phyloP scores from a whole-genome alignment of 2,329 filamentous ascomycete genomes.

The Calonectria montana region DNA sequence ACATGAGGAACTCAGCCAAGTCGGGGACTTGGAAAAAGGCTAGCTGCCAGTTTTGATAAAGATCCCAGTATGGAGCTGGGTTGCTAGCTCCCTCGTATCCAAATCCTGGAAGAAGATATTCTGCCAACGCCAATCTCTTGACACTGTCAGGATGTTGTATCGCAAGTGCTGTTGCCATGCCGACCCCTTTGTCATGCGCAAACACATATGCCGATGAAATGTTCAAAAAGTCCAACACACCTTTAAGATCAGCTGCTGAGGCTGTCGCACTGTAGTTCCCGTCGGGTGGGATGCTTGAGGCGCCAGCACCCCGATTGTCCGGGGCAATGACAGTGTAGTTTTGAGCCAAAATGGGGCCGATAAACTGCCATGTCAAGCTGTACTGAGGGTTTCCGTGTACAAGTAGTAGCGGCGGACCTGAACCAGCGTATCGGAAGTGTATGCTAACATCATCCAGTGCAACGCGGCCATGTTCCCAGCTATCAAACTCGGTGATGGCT shows the following conservation, averaged over 20 bases:
- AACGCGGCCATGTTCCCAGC: slow-evolving; percentile 51
- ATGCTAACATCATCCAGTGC: slow-evolving; percentile 53
- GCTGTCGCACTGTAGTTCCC: slow-evolving; percentile 55
- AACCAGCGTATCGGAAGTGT: slow-evolving; percentile 55
- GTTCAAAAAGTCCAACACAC: slow-evolving; percentile 55
- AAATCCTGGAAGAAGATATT: slow-evolving; percentile 56
- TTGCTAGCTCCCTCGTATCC: slow-evolving; percentile 49
- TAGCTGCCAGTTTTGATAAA: slow-evolving; percentile 55
- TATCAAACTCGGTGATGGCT: slow-evolving; percentile 48
- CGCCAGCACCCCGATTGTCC: slow-evolving; percentile 55
- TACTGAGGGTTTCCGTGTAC: slow-evolving; percentile 56
- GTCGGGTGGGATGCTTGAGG: slow-evolving; percentile 51
- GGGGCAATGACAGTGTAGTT: slow-evolving; percentile 57
- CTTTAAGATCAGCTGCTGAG: slow-evolving; percentile 52
- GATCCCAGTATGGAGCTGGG: slow-evolving; percentile 49
- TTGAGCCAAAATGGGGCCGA: slow-evolving; percentile 54
- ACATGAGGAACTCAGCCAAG: slow-evolving; percentile 58
- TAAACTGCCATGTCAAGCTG: slow-evolving; percentile 52
- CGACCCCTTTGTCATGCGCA: slow-evolving; percentile 59
- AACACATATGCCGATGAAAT: slow-evolving; percentile 56
- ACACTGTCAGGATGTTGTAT: slow-evolving; percentile 50
- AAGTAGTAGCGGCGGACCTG: slow-evolving; percentile 53
- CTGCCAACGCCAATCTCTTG: slow-evolving; percentile 49
- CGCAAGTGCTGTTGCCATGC: slow-evolving; percentile 54
- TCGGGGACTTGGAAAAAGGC: slow-evolving; percentile 61